Percentiles rank a stretch among this genome's conserved stretches.
phyloP scores from a whole-genome alignment of 805 yeast species.

The Starmerella stellata region DNA sequence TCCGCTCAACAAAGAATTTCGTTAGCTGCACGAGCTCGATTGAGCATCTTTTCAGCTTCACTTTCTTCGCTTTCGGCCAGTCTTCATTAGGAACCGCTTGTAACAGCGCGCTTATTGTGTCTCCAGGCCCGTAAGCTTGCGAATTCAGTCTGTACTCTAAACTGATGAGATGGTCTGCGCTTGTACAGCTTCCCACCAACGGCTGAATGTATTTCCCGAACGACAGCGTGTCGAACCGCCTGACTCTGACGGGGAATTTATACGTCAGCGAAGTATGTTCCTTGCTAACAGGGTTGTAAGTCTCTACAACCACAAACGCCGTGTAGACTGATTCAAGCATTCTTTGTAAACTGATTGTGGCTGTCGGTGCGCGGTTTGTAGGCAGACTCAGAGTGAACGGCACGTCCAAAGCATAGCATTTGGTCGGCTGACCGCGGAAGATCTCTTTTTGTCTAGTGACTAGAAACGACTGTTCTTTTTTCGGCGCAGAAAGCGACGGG shows the following conservation, averaged over 20 bases:
- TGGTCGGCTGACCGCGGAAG: constrained; percentile 10
- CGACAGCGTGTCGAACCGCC: constrained; percentile 26
- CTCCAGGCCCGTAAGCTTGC: constrained; percentile 27
- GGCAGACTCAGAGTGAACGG: constrained; percentile 26
- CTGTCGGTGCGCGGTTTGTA: constrained; percentile 21
- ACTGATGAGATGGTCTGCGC: constrained; percentile 24
- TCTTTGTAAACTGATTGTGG: constrained; percentile 22
- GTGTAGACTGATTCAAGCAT: constrained; percentile 22
- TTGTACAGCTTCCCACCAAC: constrained; percentile 13
- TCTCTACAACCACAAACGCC: constrained; percentile 21
- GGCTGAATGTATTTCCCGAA: constrained; percentile 24
- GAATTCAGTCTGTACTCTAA: constrained; percentile 22
- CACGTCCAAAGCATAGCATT: constrained; percentile 22
- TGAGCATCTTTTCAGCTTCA: constrained; percentile 23
- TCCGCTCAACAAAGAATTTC: constrained; percentile 14
- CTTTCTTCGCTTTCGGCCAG: constrained; percentile 24
- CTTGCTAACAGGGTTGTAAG: background rate
- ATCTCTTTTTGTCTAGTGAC: constrained; percentile 21
- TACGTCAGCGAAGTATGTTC: constrained; percentile 1
- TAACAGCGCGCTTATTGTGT: constrained; percentile 19
- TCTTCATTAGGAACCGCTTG: constrained; percentile 24
- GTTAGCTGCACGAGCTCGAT: constrained; percentile 24
- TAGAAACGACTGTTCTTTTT: constrained; percentile 23
- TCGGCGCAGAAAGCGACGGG: constrained; percentile 20
- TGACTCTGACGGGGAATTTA: constrained; percentile 23